Base-by-base conservation (phyloP, 148 eudicot genomes). In the Rhododendron mucronatum region DNA sequence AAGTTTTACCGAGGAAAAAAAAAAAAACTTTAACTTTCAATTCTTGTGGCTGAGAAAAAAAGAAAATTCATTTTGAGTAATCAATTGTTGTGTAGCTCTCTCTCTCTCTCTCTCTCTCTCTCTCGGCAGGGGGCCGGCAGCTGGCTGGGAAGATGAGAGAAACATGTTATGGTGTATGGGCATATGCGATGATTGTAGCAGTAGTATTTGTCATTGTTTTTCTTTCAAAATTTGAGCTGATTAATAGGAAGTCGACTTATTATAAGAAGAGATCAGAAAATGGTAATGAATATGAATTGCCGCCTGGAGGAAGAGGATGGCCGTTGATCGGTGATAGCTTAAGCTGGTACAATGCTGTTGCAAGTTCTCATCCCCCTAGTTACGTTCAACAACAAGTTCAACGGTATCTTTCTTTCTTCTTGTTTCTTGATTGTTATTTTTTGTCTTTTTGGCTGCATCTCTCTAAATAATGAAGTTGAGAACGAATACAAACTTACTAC, bases 281-380 rank as follows among this genome's bases (percentile, higher is more conserved):
- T 18, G 53, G 74, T 26, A 67, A 4, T 5, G 20, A 11, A 23
- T 2, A 16, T 59, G 37, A 82, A 74, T 81, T 92, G 71, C 92
- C 94, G 59, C 92, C 92, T 0, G 94, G 94, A 75, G 63, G 88
- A 84, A 82, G 89, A 87, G 94, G 94, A 5, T 92, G 90, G 94
- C 94, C 92, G 23, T 84, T 92, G n/a, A 82, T 92, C 9, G 92
- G 94, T 23, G 89, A 92, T 69, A 89, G 92, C 91, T 84, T 91
- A 53, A 86, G 83, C 74, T 92, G 94, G 94, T 89, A 88, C 80
- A 92, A 88, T 63, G 92, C 92, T 14, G 91, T 89, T 86, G 91
- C 92, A 33, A 87, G 94, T 80, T 91, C 94, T 89, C 91, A 92
- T 87, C 94, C 94, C 18, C 90, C 94, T n/a, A 7, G 71, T 73